These are phyloP conservation scores for Sporobolomyces pararoseus DNA, from an alignment of 768 basidiomycete genomes.

Conservation along the genomic window DNA sequence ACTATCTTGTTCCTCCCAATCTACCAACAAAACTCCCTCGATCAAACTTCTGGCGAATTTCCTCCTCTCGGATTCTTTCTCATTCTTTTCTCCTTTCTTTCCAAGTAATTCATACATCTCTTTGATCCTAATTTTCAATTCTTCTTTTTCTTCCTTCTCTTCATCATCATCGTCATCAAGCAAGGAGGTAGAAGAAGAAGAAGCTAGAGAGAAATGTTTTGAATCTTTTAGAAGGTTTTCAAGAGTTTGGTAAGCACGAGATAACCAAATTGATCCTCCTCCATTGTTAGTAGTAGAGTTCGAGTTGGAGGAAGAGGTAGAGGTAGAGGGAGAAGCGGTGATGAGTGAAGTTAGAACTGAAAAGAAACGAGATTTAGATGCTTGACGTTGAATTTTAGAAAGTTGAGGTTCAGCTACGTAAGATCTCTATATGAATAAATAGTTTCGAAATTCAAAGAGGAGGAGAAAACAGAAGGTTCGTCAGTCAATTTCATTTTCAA, in stretches of 20 bases:
- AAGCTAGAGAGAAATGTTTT: constrained; percentile 38
- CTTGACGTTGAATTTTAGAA: constrained; percentile 65
- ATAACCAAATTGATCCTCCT: constrained; percentile 34
- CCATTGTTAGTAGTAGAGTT: not conserved
- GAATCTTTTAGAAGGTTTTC: constrained; percentile 40
- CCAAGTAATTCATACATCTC: constrained; percentile 26
- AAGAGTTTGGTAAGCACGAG: constrained; percentile 32
- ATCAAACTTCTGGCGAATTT: constrained; percentile 27
- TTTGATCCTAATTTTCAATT: constrained; percentile 53
- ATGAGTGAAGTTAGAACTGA: constrained; percentile 70
- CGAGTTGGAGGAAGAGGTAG: constrained; percentile 6
- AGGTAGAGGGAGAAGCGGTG: constrained; percentile 35
- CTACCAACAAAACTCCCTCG: constrained; percentile 61
- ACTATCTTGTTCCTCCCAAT: constrained; percentile 66
- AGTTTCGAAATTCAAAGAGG: no score
- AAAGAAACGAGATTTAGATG: constrained; percentile 67
- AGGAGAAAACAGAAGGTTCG: not conserved
- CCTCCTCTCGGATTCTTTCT: constrained; percentile 12
- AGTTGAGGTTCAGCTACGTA: constrained; percentile 63
- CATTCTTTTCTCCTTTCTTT: constrained; percentile 6
- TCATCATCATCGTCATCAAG: constrained; percentile 15
- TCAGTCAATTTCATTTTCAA: no score
- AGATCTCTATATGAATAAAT: constrained; percentile 56
- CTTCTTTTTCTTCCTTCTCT: constrained; percentile 46
- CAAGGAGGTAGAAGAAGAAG: not conserved